These are phyloP conservation scores for Medicago lupulina DNA, from an alignment of 306 rosid genomes.

Conservation along the genomic window DNA sequence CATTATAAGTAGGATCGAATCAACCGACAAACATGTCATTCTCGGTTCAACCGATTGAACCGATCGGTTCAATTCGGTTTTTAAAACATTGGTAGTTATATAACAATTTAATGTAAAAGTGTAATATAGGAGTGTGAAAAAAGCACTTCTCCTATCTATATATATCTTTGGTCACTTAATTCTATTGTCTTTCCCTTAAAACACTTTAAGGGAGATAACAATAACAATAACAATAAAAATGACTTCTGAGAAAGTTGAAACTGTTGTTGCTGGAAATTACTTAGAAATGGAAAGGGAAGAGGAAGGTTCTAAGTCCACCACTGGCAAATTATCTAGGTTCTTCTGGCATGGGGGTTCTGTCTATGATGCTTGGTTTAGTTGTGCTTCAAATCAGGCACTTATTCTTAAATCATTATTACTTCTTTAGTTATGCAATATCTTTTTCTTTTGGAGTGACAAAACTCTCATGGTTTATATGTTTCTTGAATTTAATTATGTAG, in stretches of 20 bases:
- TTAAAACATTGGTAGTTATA: constrained; percentile 30
- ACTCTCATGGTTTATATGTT: neutral
- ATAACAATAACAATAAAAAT: constrained; percentile 51
- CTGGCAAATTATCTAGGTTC: constrained; percentile 62
- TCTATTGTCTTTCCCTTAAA: constrained; percentile 51
- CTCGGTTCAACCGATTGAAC: neutral
- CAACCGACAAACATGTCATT: neutral
- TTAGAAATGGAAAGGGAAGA: constrained; percentile 93
- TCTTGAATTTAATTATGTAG: constrained; percentile 51
- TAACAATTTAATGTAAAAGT: constrained; percentile 36
- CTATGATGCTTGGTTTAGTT: constrained; percentile 98
- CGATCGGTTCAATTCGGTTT: neutral
- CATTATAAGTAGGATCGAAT: neutral
- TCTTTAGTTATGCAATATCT: neutral
- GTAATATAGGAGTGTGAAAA: constrained; percentile 36
- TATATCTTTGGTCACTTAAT: constrained; percentile 44
- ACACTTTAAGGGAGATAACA: constrained; percentile 35
- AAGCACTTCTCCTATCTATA: constrained; percentile 50
- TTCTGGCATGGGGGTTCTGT: constrained; percentile 99
- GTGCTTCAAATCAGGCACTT: constrained; percentile 92
- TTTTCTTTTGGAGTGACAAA: neutral
- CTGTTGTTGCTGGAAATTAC: constrained; percentile 90
- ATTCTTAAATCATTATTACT: neutral
- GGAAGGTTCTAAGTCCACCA: constrained; percentile 56
- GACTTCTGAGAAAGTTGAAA: constrained; percentile 99